These are phyloP conservation scores for Neurospora sp. DNA, from an alignment of 495 filamentous ascomycete genomes.

Conservation along the genomic window DNA sequence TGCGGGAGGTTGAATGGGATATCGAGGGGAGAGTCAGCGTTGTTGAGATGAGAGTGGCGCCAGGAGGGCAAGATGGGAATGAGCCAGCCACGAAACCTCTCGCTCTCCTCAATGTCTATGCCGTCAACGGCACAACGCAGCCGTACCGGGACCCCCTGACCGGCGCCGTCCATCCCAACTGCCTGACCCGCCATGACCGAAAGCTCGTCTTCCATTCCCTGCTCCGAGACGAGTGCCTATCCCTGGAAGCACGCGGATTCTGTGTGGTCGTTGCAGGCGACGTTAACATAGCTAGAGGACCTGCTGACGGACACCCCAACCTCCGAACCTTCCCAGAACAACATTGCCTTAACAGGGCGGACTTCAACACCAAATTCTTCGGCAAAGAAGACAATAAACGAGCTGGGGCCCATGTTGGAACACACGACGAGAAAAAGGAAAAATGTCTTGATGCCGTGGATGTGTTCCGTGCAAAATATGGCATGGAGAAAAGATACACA, in stretches of 20 bases:
- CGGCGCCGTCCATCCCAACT: constrained; percentile 17
- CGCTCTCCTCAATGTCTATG: constrained; percentile 40
- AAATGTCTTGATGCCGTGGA: constrained; percentile 19
- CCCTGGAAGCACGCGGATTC: constrained; percentile 28
- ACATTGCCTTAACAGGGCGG: constrained; percentile 38
- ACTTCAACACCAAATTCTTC: constrained; percentile 43
- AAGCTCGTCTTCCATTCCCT: constrained; percentile 37
- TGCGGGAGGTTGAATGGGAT: constrained; percentile 37
- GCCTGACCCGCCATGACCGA: constrained; percentile 37
- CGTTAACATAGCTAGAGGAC: constrained; percentile 35
- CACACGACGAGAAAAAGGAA: neutral
- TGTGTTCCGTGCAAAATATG: constrained; percentile 17
- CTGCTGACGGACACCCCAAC: constrained; percentile 33
- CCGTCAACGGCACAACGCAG: constrained; percentile 41
- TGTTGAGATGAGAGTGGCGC: constrained; percentile 18
- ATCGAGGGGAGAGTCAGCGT: constrained; percentile 41
- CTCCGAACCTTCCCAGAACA: constrained; percentile 29
- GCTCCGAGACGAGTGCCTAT: constrained; percentile 30
- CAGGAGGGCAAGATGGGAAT: neutral
- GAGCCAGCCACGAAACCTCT: constrained; percentile 9
- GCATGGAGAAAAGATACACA: constrained; percentile 21
- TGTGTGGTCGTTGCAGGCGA: constrained; percentile 37
- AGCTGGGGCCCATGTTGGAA: constrained; percentile 16
- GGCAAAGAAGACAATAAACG: constrained; percentile 13
- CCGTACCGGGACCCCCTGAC: constrained; percentile 31